These are phyloP conservation scores for Trichosporon faecale DNA, from an alignment of 1,284 basidiomycete species.

Conservation along the genomic window DNA sequence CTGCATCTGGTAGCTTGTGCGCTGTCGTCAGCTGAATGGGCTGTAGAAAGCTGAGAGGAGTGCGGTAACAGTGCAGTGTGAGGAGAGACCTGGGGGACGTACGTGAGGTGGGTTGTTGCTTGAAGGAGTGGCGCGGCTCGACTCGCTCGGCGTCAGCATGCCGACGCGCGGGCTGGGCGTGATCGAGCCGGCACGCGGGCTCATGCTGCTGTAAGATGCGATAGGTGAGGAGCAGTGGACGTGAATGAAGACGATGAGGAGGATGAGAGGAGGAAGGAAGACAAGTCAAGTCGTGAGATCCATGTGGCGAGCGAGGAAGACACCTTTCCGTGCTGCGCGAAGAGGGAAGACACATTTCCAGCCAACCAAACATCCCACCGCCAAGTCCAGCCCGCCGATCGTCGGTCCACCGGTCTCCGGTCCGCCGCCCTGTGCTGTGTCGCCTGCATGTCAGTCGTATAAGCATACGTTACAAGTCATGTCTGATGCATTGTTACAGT, in stretches of 20 bases:
- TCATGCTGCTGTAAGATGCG: not conserved
- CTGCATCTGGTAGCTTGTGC: constrained; percentile 4
- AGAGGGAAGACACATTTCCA: not conserved
- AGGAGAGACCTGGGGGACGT: not conserved
- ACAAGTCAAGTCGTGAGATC: not conserved
- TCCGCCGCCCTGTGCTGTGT: not conserved
- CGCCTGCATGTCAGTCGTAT: not conserved
- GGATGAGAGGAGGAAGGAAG: not conserved
- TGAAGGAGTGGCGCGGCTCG: not conserved
- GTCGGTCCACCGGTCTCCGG: too few species aligned
- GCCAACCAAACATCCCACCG: not conserved
- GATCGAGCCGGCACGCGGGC: not conserved
- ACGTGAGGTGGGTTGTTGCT: not conserved
- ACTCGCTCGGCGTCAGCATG: not conserved
- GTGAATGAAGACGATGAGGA: not conserved
- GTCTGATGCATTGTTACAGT: not conserved
- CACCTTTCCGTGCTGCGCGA: not conserved
- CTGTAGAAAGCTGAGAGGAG: not conserved
- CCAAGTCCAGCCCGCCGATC: not conserved
- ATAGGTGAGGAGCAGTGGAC: not conserved
- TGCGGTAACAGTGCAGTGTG: not conserved
- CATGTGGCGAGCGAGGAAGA: not conserved
- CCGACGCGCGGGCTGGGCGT: not conserved
- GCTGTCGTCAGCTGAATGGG: not conserved
- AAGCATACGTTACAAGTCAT: not conserved